These are phyloP conservation scores for Euphrasia confusa DNA, from an alignment of 257 asterid species.

Conservation along the genomic window DNA sequence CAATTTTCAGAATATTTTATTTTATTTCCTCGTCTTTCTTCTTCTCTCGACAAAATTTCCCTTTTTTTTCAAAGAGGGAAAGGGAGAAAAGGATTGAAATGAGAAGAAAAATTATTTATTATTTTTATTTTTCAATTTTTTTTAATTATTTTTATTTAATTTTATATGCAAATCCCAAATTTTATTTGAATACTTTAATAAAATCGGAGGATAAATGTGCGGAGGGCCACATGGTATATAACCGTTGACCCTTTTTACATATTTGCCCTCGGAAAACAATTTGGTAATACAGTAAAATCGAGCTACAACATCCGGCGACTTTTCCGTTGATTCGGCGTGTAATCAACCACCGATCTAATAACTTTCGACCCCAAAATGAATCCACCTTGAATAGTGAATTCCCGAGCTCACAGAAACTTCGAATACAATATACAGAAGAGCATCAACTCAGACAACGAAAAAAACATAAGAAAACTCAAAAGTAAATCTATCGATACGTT, in stretches of 20 bases:
- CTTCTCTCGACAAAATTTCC: slow-evolving; percentile 18
- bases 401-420: too few species aligned
- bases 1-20: too few species aligned
- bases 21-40: neutral
- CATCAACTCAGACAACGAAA: too few species aligned
- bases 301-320: too few species aligned
- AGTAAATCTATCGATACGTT: too few species aligned
- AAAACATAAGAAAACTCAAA: too few species aligned
- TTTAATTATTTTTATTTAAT: neutral
- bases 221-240: slow-evolving; percentile 26
- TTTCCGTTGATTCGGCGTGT: too few species aligned
- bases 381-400: too few species aligned
- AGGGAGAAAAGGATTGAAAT: slow-evolving; percentile 19
- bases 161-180: slow-evolving; percentile 10
- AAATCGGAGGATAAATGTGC: slow-evolving; percentile 19
- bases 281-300: too few species aligned
- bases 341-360: too few species aligned
- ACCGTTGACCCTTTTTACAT: slow-evolving; percentile 7
- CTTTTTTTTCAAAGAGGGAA: slow-evolving; percentile 15
- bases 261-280: slow-evolving; percentile 13
- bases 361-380: too few species aligned
- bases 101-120: neutral
- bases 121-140: neutral
- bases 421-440: too few species aligned
- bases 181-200: slow-evolving; percentile 3